Conservation (phyloP, 345 rosid species). For the Populus ilicifolia region DNA sequence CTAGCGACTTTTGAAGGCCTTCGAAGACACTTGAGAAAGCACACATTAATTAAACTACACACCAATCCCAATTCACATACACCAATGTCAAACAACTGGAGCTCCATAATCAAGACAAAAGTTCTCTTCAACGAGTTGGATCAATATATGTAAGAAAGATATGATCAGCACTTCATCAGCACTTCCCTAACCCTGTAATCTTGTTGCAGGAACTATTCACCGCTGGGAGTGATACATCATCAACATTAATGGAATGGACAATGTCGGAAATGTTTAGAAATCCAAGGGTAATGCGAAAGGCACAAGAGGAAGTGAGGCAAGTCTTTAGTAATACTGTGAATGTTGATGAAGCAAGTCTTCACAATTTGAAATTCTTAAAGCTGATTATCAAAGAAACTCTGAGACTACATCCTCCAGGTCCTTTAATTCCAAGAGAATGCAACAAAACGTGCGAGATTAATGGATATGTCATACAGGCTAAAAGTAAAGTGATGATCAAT, state of each 20-base stretch:
- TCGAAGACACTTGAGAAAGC: too few species aligned
- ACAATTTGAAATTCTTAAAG: not conserved
- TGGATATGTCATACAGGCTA: not conserved
- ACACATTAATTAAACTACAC: too few species aligned
- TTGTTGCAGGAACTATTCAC: not conserved
- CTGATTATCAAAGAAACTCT: slow-evolving; percentile 6
- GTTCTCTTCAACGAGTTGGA: too few species aligned
- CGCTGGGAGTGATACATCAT: not conserved
- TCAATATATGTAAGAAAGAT: too few species aligned
- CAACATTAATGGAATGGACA: not conserved
- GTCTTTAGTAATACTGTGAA: not conserved
- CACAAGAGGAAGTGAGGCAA: slow-evolving; percentile 4
- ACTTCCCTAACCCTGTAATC: too few species aligned
- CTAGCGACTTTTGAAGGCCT: too few species aligned
- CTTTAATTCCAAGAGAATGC: slow-evolving; percentile 9
- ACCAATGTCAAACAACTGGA: too few species aligned
- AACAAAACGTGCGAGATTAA: not conserved
- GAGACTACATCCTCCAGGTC: not conserved
- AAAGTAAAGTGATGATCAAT: not conserved
- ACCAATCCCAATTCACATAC: too few species aligned
- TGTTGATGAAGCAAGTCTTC: not conserved
- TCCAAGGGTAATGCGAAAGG: not conserved
- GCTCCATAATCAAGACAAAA: too few species aligned
- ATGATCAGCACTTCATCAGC: too few species aligned
- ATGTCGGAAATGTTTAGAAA: not conserved